Conservation (phyloP, 2,329 filamentous ascomycete species). For the Zalaria obscura region DNA sequence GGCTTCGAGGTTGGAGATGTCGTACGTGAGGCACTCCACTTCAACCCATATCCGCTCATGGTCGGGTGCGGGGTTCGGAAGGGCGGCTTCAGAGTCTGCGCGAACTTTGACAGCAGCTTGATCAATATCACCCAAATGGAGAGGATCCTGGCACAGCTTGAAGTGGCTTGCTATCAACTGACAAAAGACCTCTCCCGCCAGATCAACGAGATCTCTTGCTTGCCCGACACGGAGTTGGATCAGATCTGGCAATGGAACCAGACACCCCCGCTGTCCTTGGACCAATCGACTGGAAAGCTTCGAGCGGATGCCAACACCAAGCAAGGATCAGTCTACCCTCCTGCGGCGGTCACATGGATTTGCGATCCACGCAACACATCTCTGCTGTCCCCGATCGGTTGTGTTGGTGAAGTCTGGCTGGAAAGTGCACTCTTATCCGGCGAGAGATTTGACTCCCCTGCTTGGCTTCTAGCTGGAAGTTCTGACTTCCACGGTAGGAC, state of each 20-base stretch:
- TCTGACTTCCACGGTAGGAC: constrained; percentile 1
- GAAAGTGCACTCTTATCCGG: constrained; percentile 2
- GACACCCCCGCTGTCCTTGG: neutral
- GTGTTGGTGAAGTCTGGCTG: constrained; percentile 7
- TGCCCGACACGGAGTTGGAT: constrained; percentile 2
- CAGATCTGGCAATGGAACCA: constrained; percentile 5
- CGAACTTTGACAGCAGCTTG: constrained; percentile 5
- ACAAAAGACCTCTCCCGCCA: neutral
- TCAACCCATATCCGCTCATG: constrained; percentile 32
- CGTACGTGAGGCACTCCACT: constrained; percentile 10
- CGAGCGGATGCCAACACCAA: neutral
- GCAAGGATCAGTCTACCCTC: constrained; percentile 2
- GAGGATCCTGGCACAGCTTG: constrained; percentile 5
- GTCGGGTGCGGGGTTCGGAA: constrained; percentile 29
- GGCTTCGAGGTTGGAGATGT: constrained; percentile 9
- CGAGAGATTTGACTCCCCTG: constrained; percentile 15
- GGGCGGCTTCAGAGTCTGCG: constrained; percentile 24
- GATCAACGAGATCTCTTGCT: constrained; percentile 3
- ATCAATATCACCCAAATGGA: constrained; percentile 4
- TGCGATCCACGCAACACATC: constrained; percentile 12
- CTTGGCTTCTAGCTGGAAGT: constrained; percentile 6
- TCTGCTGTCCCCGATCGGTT: constrained; percentile 24
- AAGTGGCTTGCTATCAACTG: constrained; percentile 5
- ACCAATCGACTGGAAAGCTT: neutral
- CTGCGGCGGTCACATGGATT: constrained; percentile 12